phyloP scores from a whole-genome alignment of 1,284 basidiomycete species.

The Fistulinella staudtii region DNA sequence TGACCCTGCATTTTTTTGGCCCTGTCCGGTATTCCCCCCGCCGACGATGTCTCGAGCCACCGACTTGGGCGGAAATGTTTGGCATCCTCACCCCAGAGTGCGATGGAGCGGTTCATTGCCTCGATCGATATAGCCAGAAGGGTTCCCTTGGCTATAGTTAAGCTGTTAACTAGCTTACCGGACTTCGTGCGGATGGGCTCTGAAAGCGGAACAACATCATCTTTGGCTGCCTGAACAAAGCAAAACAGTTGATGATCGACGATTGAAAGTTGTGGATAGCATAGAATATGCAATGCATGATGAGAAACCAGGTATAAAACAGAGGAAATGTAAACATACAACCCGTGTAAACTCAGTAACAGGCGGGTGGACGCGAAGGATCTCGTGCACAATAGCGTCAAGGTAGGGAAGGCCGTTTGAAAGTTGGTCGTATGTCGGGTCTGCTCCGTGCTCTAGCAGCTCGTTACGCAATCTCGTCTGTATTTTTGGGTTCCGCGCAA shows the following conservation, averaged over 20 bases:
- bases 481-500: conserved; percentile 20
- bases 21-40: conserved; percentile 15
- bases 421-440: conserved; percentile 27
- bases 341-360: too few relatives aligned
- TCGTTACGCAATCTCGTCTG: conserved; percentile 40
- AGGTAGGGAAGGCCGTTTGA: neutral
- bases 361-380: too few relatives aligned
- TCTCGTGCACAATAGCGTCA: too few relatives aligned
- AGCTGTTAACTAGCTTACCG: conserved; percentile 35
- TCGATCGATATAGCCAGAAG: conserved; percentile 39
- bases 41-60: conserved; percentile 30
- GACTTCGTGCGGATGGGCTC: conserved; percentile 18
- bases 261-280: too few relatives aligned
- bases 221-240: conserved; percentile 43
- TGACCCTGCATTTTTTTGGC: conserved; percentile 39
- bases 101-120: conserved; percentile 45
- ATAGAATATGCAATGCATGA: too few relatives aligned
- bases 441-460: conserved; percentile 24
- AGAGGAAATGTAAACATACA: too few relatives aligned
- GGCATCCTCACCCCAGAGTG: conserved; percentile 42
- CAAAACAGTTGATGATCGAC: too few relatives aligned
- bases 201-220: conserved; percentile 50
- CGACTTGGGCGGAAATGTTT: conserved; percentile 37
- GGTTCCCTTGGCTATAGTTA: conserved; percentile 45
- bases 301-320: too few relatives aligned